Evolutionary conservation across 2,329 filamentous ascomycete genomes (phyloP).

Genomic region (Pestalotiopsis sp.): DNA sequence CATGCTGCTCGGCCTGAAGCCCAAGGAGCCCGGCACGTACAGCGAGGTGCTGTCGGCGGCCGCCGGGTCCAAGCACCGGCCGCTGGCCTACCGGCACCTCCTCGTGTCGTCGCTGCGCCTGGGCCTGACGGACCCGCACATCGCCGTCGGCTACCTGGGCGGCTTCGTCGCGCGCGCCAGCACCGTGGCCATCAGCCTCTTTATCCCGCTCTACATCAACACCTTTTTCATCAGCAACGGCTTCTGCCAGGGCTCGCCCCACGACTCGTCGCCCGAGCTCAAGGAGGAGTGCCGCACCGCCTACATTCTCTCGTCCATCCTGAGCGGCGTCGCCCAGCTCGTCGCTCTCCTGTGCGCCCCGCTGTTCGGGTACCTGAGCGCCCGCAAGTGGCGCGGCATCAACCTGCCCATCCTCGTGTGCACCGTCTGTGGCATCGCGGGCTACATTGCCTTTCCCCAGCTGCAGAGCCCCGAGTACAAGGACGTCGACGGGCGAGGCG

Average conservation of each 20-base stretch:
- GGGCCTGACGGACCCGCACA: constrained; percentile 73
- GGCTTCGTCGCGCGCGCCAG: constrained; percentile 94
- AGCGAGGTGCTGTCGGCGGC: neutral
- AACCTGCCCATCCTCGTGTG: constrained; percentile 76
- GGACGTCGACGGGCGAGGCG: constrained; percentile 63
- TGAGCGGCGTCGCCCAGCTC: constrained; percentile 88
- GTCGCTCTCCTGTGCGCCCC: constrained; percentile 83
- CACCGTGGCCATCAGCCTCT: constrained; percentile 91
- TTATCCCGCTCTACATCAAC: constrained; percentile 91
- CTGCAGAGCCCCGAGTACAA: constrained; percentile 75
- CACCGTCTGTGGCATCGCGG: constrained; percentile 71
- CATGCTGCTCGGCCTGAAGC: constrained; percentile 48
- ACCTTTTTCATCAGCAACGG: constrained; percentile 83
- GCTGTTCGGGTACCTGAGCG: constrained; percentile 80
- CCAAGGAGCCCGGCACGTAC: constrained; percentile 16
- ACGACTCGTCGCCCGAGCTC: constrained; percentile 69
- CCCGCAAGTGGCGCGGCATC: constrained; percentile 59
- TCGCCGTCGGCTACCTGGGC: constrained; percentile 85
- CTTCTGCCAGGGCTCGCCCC: constrained; percentile 69
- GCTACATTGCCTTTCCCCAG: constrained; percentile 76
- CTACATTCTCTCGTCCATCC: constrained; percentile 81
- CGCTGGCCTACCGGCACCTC: constrained; percentile 59
- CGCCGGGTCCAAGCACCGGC: constrained; percentile 14
- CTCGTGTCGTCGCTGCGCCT: constrained; percentile 65
- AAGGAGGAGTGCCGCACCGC: constrained; percentile 83